phyloP scores from a whole-genome alignment of 75 land plant species.

The Pinus tabuliformis region DNA sequence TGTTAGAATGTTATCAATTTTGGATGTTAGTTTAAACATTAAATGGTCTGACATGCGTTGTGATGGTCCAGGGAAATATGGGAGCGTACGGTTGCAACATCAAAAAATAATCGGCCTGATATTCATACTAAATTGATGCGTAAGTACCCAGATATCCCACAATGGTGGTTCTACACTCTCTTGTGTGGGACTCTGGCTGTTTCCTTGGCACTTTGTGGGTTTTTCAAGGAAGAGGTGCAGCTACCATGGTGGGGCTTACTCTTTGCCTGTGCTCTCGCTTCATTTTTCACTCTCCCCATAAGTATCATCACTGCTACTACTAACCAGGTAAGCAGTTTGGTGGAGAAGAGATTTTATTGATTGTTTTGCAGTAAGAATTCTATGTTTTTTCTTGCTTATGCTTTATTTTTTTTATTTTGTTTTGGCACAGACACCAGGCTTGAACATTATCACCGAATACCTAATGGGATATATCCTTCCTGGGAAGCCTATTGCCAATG shows the following conservation, averaged over 20 bases:
- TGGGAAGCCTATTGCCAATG: slow-evolving; percentile 36
- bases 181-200: slow-evolving; percentile 36
- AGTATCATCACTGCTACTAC: slow-evolving; percentile 90
- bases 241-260: slow-evolving; percentile 96
- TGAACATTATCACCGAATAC: slow-evolving; percentile 50
- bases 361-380: no score
- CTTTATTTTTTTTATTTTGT: background rate
- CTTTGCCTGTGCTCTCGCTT: slow-evolving; percentile 69
- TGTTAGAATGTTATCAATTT: background rate
- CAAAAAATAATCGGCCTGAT: slow-evolving; percentile 9
- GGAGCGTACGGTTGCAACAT: background rate
- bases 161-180: slow-evolving; percentile 77
- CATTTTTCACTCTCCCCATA: slow-evolving; percentile 78
- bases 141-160: slow-evolving; percentile 65
- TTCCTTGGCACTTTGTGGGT: slow-evolving; percentile 45
- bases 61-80: background rate
- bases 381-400: no score
- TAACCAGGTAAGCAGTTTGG: slow-evolving; percentile 52
- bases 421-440: slow-evolving; percentile 23
- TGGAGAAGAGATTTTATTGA: background rate
- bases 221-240: slow-evolving; percentile 66
- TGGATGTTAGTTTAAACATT: no score
- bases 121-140: slow-evolving; percentile 73
- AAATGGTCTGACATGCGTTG: background rate
- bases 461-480: slow-evolving; percentile 43